phyloP scores from a whole-genome alignment of 768 basidiomycete genomes.

The Boletus bicolor region DNA sequence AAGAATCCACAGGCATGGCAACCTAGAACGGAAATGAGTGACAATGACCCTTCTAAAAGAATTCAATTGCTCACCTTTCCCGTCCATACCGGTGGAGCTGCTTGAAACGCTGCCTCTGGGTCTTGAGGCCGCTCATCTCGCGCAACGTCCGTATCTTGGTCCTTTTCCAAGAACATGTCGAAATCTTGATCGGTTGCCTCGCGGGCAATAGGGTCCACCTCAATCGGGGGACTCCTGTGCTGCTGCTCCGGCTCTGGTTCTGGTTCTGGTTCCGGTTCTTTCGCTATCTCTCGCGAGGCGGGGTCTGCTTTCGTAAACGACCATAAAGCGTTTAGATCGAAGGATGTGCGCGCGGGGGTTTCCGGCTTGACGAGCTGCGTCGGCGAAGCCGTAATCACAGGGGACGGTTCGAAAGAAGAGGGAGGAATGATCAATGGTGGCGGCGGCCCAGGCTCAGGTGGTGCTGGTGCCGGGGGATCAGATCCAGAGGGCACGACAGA shows the following conservation, averaged over 20 bases:
- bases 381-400: constrained; percentile 23
- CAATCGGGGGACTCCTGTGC: constrained; percentile 44
- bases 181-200: constrained; percentile 77
- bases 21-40: constrained; percentile 45
- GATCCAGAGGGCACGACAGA: constrained; percentile 5
- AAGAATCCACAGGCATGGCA: constrained; percentile 76
- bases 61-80: constrained; percentile 55
- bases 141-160: constrained; percentile 35
- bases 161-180: constrained; percentile 78
- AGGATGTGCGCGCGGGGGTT: constrained; percentile 48
- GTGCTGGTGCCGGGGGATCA: constrained; percentile 7
- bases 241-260: constrained; percentile 30
- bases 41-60: constrained; percentile 1
- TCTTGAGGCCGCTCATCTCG: constrained; percentile 32
- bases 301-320: constrained; percentile 42
- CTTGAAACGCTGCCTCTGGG: constrained; percentile 51
- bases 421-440: constrained; percentile 48
- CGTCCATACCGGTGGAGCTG: constrained; percentile 63
- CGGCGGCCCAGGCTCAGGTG: constrained; percentile 21
- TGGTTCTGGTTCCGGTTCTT: constrained; percentile 27
- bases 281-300: constrained; percentile 14
- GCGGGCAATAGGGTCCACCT: constrained; percentile 33
- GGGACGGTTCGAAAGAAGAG: constrained; percentile 33
- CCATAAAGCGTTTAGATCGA: constrained; percentile 76
- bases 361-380: constrained; percentile 39